These are phyloP conservation scores for Polychaeton citri DNA, from an alignment of 2,329 filamentous ascomycete genomes.

Conservation along the genomic window DNA sequence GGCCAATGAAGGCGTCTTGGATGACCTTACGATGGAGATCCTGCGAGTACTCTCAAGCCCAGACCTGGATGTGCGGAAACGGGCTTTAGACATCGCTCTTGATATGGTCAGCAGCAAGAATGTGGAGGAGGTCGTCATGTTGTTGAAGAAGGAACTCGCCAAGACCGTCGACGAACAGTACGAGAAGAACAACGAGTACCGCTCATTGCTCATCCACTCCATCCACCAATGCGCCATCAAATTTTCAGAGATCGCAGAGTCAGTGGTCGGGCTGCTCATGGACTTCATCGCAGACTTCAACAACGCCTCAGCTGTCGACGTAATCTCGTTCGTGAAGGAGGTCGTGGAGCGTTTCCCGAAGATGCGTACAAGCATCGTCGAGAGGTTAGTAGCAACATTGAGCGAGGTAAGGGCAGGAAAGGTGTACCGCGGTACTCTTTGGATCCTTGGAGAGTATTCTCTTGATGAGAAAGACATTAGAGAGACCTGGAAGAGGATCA, in stretches of 20 bases:
- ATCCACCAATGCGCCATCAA: conserved; percentile 99
- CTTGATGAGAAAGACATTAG: conserved; percentile 86
- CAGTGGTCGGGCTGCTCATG: conserved; percentile 93
- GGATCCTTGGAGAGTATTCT: conserved; percentile 97
- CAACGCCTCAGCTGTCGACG: conserved; percentile 89
- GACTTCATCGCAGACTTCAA: conserved; percentile 98
- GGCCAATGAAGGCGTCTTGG: conserved; percentile 80
- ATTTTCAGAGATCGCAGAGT: conserved; percentile 94
- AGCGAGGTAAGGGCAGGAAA: conserved; percentile 92
- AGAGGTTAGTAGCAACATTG: conserved; percentile 76
- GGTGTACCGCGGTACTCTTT: conserved; percentile 90
- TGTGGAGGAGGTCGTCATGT: conserved; percentile 88
- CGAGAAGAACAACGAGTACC: conserved; percentile 94
- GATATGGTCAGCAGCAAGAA: conserved; percentile 99
- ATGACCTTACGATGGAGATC: conserved; percentile 95
- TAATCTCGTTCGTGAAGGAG: conserved; percentile 97
- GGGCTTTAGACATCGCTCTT: conserved; percentile 77
- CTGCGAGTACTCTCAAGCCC: conserved; percentile 87
- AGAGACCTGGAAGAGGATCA: conserved; percentile 92
- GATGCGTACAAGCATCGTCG: conserved; percentile 73
- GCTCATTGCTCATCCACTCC: conserved; percentile 86
- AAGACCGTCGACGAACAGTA: conserved; percentile 98
- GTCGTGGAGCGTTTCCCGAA: conserved; percentile 96
- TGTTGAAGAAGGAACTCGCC: conserved; percentile 92
- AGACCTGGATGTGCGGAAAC: conserved; percentile 88